A percentile compares a stretch with the other conserved stretches of the same genome.
phyloP scores from a whole-genome alignment of 2,329 filamentous ascomycete species.

The Colletotrichum sojae region DNA sequence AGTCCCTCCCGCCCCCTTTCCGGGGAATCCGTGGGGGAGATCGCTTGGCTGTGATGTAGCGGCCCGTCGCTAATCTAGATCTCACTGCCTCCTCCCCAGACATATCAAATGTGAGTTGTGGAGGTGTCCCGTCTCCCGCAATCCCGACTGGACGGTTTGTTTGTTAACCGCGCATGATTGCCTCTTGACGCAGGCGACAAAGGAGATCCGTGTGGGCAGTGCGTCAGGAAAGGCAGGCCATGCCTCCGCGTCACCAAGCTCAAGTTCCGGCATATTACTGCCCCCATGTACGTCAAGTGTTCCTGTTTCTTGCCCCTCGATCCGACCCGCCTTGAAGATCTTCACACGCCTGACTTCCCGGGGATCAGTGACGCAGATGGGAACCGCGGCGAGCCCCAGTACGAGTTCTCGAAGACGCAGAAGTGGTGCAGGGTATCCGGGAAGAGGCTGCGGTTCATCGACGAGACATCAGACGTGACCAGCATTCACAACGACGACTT shows the following conservation, averaged over 20 bases:
- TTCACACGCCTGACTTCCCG: background rate
- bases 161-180: background rate
- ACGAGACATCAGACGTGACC: slow-evolving; percentile 26
- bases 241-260: slow-evolving; percentile 23
- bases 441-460: slow-evolving; percentile 29
- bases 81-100: background rate
- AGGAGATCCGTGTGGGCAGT: slow-evolving; percentile 28
- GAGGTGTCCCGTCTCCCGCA: background rate
- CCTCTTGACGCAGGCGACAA: slow-evolving; percentile 13
- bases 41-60: background rate
- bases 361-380: background rate
- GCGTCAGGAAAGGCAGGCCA: background rate
- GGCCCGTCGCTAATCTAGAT: background rate
- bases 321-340: background rate
- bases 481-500: slow-evolving; percentile 25
- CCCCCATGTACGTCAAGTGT: background rate
- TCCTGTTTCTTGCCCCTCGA: no score
- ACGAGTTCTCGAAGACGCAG: slow-evolving; percentile 25
- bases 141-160: background rate
- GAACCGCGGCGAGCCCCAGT: background rate
- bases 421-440: slow-evolving; percentile 20
- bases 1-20: background rate
- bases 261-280: slow-evolving; percentile 28
- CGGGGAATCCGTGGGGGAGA: background rate
- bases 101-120: slow-evolving; percentile 33